phyloP scores from a whole-genome alignment of 2,329 filamentous ascomycete species.

The Monilinia laxa region DNA sequence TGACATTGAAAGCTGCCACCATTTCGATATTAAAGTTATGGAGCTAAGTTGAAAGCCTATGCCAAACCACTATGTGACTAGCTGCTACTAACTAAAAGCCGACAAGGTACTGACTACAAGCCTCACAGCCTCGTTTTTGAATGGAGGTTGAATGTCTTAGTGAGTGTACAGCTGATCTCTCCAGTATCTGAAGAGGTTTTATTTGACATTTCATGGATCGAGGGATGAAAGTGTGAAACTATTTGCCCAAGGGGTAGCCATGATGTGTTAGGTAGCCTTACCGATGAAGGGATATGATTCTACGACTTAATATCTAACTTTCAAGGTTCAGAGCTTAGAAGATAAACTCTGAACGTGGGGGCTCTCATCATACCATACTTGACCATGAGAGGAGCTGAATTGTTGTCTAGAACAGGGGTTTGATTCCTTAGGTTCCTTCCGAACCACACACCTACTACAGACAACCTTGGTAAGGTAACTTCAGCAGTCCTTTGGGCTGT shows the following conservation, averaged over 20 bases:
- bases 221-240: background rate
- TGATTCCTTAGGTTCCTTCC: background rate
- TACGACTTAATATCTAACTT: too few relatives aligned
- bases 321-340: background rate
- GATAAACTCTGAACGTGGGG: background rate
- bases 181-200: background rate
- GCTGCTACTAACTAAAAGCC: background rate
- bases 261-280: too few relatives aligned
- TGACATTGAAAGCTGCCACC: background rate
- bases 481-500: background rate
- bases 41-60: background rate
- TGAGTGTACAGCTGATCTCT: constrained; percentile 3
- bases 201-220: constrained; percentile 1
- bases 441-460: background rate
- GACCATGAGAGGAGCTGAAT: background rate
- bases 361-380: background rate
- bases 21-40: background rate
- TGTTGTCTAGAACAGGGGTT: background rate
- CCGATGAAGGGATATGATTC: too few relatives aligned
- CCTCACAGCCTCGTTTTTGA: constrained; percentile 5
- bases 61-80: background rate
- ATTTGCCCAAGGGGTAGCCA: background rate
- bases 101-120: background rate
- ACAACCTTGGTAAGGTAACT: background rate
- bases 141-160: background rate